A percentile compares a stretch with the other conserved stretches of the same genome.
phyloP scores from a whole-genome alignment of 805 yeast species.

The Candida ascalaphidarum region DNA sequence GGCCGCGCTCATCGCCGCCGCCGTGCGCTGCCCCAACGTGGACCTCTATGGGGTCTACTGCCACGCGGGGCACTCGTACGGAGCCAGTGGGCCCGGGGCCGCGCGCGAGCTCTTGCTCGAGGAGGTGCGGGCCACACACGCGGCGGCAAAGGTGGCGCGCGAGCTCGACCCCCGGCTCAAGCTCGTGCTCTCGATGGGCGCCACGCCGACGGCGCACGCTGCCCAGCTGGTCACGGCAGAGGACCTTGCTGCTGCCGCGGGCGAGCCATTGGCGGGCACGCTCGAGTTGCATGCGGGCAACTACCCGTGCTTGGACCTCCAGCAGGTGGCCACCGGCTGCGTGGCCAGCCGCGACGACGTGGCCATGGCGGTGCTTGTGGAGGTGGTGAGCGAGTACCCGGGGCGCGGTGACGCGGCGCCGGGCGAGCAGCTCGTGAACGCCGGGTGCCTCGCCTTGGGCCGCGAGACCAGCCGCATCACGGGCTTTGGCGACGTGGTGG shows the following conservation, averaged over 20 bases:
- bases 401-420: slow-evolving; percentile 40
- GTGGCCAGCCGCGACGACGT: slow-evolving; percentile 7
- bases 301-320: slow-evolving; percentile 64
- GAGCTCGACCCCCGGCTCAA: slow-evolving; percentile 22
- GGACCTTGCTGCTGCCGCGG: slow-evolving; percentile 11
- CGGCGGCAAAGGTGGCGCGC: slow-evolving; percentile 37
- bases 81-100: slow-evolving; percentile 31
- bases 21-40: slow-evolving; percentile 21
- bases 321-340: slow-evolving; percentile 66
- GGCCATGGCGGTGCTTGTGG: slow-evolving; percentile 11
- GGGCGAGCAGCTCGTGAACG: slow-evolving; percentile 59
- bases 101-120: slow-evolving; percentile 43
- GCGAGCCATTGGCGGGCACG: slow-evolving; percentile 23
- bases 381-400: slow-evolving; percentile 43
- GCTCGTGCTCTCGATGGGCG: slow-evolving; percentile 63
- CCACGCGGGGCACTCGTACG: slow-evolving; percentile 75
- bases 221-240: slow-evolving; percentile 20
- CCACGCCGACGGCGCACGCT: slow-evolving; percentile 74
- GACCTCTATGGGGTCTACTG: slow-evolving; percentile 62
- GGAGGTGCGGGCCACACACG: slow-evolving; percentile 50
- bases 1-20: slow-evolving; percentile 14
- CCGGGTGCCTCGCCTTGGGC: slow-evolving; percentile 65
- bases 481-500: slow-evolving; percentile 48
- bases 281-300: slow-evolving; percentile 81
- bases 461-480: slow-evolving; percentile 54